These are phyloP conservation scores for Potentilla sterilis DNA, from an alignment of 306 rosid genomes.

Conservation along the genomic window DNA sequence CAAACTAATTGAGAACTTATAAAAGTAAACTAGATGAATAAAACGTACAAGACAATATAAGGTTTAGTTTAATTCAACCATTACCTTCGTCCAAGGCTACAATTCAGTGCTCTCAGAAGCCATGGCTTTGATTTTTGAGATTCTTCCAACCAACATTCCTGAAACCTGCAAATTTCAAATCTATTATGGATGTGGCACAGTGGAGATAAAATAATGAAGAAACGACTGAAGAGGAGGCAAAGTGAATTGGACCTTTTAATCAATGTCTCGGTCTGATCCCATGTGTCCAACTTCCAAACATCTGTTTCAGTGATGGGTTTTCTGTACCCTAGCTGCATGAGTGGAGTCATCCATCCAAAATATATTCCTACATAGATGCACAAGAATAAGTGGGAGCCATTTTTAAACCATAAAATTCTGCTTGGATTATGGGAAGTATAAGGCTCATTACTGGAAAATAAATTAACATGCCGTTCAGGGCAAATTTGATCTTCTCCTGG, in stretches of 20 bases:
- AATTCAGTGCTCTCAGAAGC: constrained; percentile 76
- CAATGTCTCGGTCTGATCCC: constrained; percentile 69
- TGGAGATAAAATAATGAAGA: constrained; percentile 24
- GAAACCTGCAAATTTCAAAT: constrained; percentile 52
- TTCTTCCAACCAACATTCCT: constrained; percentile 64
- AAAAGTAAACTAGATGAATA: too few relatives aligned
- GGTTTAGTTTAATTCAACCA: neutral
- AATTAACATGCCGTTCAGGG: constrained; percentile 60
- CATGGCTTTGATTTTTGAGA: constrained; percentile 62
- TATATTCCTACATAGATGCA: constrained; percentile 46
- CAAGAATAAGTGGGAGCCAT: neutral
- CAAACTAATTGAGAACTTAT: neutral
- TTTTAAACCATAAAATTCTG: neutral
- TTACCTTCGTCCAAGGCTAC: constrained; percentile 79
- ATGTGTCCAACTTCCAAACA: constrained; percentile 85
- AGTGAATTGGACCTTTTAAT: constrained; percentile 43
- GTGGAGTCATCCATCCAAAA: constrained; percentile 87
- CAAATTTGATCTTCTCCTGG: constrained; percentile 60
- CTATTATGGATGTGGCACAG: too few relatives aligned
- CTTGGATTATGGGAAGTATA: constrained; percentile 1
- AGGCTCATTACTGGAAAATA: constrained; percentile 63
- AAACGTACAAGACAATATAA: neutral
- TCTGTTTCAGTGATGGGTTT: constrained; percentile 73
- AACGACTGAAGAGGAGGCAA: constrained; percentile 15
- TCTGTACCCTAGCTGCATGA: constrained; percentile 71